Percentiles rank a stretch among this genome's conserved stretches.
phyloP scores from a whole-genome alignment of 2,329 filamentous ascomycete genomes.

The Diplocarpon rosae region DNA sequence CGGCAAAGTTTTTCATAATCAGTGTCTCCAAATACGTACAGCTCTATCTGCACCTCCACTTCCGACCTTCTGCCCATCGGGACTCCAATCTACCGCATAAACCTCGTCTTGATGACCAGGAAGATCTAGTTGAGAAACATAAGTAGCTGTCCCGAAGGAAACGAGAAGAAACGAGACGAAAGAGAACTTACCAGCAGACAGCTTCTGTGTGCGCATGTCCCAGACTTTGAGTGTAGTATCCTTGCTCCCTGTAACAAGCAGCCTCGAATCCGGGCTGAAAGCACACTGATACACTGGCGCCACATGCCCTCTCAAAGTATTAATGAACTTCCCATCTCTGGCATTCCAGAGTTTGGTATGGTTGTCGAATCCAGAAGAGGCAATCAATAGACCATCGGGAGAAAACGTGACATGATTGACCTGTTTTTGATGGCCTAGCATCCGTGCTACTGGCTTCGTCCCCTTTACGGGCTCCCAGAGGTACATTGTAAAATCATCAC shows the following conservation, averaged over 20 bases:
- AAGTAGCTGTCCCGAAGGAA: neutral
- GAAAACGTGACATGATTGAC: conserved; percentile 95
- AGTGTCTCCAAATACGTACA: conserved; percentile 56
- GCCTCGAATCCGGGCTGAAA: conserved; percentile 84
- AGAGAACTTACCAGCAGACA: conserved; percentile 38
- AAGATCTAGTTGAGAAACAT: conserved; percentile 46
- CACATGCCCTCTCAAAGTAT: conserved; percentile 79
- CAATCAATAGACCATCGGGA: conserved; percentile 77
- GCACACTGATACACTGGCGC: conserved; percentile 86
- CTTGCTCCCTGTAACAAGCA: conserved; percentile 79
- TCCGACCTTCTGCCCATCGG: conserved; percentile 77
- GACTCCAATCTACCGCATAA: conserved; percentile 90
- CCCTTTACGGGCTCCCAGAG: conserved; percentile 77
- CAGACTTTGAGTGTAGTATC: conserved; percentile 89
- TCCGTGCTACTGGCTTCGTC: conserved; percentile 74
- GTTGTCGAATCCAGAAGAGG: conserved; percentile 86
- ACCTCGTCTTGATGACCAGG: conserved; percentile 89
- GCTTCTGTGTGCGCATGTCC: conserved; percentile 77
- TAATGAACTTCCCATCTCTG: conserved; percentile 65
- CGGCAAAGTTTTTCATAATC: conserved; percentile 5
- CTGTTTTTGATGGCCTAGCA: conserved; percentile 92
- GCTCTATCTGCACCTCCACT: conserved; percentile 91
- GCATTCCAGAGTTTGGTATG: conserved; percentile 88
- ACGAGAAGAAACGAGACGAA: neutral
- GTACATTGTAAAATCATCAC: conserved; percentile 93